A percentile compares a stretch with the other conserved stretches of the same genome.
Conservation (phyloP, 1,139 yeast genomes). For the Blastobotrys arbuscula region DNA sequence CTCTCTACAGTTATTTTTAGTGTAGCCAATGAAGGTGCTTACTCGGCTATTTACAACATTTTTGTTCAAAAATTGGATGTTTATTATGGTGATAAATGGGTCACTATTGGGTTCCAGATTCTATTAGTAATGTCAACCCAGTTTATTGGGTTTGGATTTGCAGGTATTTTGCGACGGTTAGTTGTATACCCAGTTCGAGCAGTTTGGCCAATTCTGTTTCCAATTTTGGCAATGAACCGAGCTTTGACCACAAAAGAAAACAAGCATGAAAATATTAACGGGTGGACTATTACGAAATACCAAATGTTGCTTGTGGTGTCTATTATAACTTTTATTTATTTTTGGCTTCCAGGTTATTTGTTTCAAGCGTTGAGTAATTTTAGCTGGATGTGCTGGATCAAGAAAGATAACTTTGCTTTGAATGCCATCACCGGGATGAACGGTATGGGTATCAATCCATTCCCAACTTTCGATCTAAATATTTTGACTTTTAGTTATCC, state of each 20-base stretch:
- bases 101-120: slow-evolving; percentile 45
- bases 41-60: slow-evolving; percentile 32
- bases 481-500: slow-evolving; percentile 29
- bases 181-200: slow-evolving; percentile 52
- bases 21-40: slow-evolving; percentile 40
- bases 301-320: slow-evolving; percentile 41
- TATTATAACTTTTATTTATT: slow-evolving; percentile 42
- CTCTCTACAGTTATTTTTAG: slow-evolving; percentile 46
- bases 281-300: slow-evolving; percentile 46
- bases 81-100: slow-evolving; percentile 42
- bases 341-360: slow-evolving; percentile 53
- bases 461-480: slow-evolving; percentile 38
- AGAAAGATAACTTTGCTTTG: slow-evolving; percentile 48
- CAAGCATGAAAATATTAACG: slow-evolving; percentile 29
- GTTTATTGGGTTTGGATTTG: slow-evolving; percentile 56
- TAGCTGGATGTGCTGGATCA: slow-evolving; percentile 63
- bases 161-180: slow-evolving; percentile 53
- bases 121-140: slow-evolving; percentile 48
- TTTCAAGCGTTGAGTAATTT: slow-evolving; percentile 48
- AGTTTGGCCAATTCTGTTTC: slow-evolving; percentile 52
- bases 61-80: slow-evolving; percentile 35
- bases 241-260: slow-evolving; percentile 39
- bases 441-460: slow-evolving; percentile 55
- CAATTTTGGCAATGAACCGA: slow-evolving; percentile 50
- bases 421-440: slow-evolving; percentile 52